phyloP scores from a whole-genome alignment of 1,284 basidiomycete species.

The Ustanciosporium gigantosporum region DNA sequence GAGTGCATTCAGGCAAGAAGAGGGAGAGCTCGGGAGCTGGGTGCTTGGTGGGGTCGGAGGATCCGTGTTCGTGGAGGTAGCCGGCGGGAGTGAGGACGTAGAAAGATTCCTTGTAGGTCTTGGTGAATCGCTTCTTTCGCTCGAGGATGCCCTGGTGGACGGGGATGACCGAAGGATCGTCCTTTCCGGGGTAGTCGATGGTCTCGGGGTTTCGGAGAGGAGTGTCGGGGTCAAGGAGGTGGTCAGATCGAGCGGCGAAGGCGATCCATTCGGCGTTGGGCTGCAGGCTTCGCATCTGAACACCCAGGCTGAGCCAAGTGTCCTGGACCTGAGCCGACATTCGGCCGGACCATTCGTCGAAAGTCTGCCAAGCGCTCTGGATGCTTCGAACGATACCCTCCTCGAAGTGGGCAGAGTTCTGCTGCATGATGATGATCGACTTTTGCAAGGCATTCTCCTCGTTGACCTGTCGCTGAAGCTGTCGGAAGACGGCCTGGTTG shows the following conservation, averaged over 20 bases:
- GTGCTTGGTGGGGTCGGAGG: constrained; percentile 75
- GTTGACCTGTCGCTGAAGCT: constrained; percentile 85
- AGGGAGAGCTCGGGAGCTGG: constrained; percentile 76
- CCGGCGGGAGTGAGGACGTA: constrained; percentile 94
- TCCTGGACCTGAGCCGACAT: constrained; percentile 79
- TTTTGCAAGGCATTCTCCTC: constrained; percentile 98
- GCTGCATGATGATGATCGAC: constrained; percentile 96
- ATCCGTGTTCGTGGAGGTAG: constrained; percentile 88
- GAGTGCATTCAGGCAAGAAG: constrained; percentile 92
- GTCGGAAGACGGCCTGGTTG: constrained; percentile 80
- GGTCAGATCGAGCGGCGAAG: constrained; percentile 90
- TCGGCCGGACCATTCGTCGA: constrained; percentile 89
- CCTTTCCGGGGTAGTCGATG: constrained; percentile 89
- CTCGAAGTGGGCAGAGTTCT: constrained; percentile 96
- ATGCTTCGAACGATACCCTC: constrained; percentile 93
- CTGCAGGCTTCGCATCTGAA: constrained; percentile 79
- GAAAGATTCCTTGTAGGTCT: constrained; percentile 75
- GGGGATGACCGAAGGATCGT: constrained; percentile 83
- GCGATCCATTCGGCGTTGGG: constrained; percentile 96
- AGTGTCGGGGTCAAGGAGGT: constrained; percentile 94
- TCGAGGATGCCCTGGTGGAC: constrained; percentile 91
- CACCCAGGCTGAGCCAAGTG: constrained; percentile 76
- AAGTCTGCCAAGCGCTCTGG: constrained; percentile 95
- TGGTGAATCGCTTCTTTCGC: constrained; percentile 95
- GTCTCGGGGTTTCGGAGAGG: constrained; percentile 66